Conservation (phyloP, 345 rosid genomes). For the Barbarea vulgaris region DNA sequence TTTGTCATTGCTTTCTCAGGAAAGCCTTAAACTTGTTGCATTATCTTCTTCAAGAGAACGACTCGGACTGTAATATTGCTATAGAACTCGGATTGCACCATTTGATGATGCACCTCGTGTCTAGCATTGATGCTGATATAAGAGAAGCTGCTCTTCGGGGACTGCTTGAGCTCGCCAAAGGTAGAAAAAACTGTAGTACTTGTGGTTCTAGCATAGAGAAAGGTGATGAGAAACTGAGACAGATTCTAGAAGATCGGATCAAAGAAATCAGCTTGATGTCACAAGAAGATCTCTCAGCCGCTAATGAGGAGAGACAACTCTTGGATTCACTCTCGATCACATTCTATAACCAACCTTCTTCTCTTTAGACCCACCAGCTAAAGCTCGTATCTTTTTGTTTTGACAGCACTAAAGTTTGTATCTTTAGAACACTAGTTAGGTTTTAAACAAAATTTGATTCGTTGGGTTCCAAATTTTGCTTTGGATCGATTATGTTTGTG, state of each 20-base stretch:
- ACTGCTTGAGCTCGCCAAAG: constrained; percentile 64
- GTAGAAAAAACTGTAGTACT: constrained; percentile 37
- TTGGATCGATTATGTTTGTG: not conserved
- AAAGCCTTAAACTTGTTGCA: constrained; percentile 85
- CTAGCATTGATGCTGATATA: constrained; percentile 62
- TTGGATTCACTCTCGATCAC: constrained; percentile 73
- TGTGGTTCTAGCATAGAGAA: constrained; percentile 41
- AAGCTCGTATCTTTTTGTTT: not conserved
- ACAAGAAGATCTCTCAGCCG: constrained; percentile 69
- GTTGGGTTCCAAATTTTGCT: not conserved
- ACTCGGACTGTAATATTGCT: constrained; percentile 57
- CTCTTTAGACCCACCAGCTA: constrained; percentile 42
- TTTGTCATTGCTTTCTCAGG: constrained; percentile 46
- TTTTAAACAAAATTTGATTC: not conserved
- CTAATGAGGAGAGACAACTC: constrained; percentile 71
- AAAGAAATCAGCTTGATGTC: constrained; percentile 64
- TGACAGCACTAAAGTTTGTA: not conserved
- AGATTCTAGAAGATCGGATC: constrained; percentile 67
- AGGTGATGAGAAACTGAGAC: constrained; percentile 58
- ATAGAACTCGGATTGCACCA: constrained; percentile 64
- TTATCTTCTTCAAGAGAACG: constrained; percentile 72
- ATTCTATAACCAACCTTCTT: constrained; percentile 61
- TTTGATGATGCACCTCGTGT: constrained; percentile 69
- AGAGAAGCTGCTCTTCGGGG: constrained; percentile 82
- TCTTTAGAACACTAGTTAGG: not conserved